Conservation (phyloP, 164 flowering plant species). For the Platanus orientalis region DNA sequence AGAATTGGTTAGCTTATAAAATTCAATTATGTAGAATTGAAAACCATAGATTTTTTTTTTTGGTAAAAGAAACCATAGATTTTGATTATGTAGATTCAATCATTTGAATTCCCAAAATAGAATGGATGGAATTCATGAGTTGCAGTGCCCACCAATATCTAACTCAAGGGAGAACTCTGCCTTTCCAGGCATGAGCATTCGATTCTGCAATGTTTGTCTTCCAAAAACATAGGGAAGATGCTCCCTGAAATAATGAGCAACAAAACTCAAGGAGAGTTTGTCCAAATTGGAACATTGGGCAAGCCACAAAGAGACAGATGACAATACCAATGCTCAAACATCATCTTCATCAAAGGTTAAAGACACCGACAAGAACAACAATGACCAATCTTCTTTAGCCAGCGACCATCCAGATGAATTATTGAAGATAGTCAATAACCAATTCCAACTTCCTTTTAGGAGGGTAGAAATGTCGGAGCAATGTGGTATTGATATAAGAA, state of each 20-base stretch:
- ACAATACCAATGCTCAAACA: conserved; percentile 27
- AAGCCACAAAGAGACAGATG: conserved; percentile 82
- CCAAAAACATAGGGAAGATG: conserved; percentile 58
- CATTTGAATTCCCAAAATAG: too few species aligned
- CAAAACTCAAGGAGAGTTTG: conserved; percentile 58
- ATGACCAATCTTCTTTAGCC: conserved; percentile 29
- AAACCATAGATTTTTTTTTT: too few species aligned
- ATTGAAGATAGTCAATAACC: conserved; percentile 28
- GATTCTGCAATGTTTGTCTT: conserved; percentile 21
- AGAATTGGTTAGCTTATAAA: too few species aligned
- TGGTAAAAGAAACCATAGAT: too few species aligned
- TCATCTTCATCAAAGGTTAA: conserved; percentile 45
- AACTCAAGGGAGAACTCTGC: too few species aligned
- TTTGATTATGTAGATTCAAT: too few species aligned
- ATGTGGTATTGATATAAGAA: too few species aligned
- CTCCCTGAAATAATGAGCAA: conserved; percentile 69
- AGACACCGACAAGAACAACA: conserved; percentile 36
- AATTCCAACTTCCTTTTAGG: conserved; percentile 26
- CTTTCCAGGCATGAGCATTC: conserved; percentile 30
- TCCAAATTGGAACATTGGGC: conserved; percentile 90
- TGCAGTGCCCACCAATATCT: too few species aligned
- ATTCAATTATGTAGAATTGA: too few species aligned
- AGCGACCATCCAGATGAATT: conserved; percentile 34
- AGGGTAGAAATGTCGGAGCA: too few species aligned
- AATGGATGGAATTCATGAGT: too few species aligned